These are phyloP conservation scores for Dothistroma pini DNA, from an alignment of 2,329 filamentous ascomycete species.

Conservation along the genomic window DNA sequence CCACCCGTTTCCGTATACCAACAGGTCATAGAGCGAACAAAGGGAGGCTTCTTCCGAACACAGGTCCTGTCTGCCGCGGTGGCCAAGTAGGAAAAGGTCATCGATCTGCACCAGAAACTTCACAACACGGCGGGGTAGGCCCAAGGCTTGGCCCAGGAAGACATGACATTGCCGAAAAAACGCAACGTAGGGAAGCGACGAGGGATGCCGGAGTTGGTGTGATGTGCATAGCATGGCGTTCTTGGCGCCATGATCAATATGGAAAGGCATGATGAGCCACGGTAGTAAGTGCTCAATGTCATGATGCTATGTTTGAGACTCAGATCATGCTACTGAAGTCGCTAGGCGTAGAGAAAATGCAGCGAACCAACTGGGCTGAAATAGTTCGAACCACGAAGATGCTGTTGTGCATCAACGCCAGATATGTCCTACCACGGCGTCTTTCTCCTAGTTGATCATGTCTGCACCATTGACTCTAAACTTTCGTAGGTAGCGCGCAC, in stretches of 20 bases:
- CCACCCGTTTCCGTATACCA: slow-evolving; percentile 98
- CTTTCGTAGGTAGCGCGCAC: no score
- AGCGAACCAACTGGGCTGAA: neutral
- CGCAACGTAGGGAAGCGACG: neutral
- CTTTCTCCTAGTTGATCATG: neutral
- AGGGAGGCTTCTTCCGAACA: slow-evolving; percentile 97
- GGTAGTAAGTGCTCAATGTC: neutral
- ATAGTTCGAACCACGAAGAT: neutral
- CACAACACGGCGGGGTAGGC: neutral
- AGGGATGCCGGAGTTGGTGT: slow-evolving; percentile 10
- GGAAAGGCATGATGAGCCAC: slow-evolving; percentile 2
- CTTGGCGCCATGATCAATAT: slow-evolving; percentile 15
- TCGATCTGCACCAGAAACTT: neutral
- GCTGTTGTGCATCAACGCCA: neutral
- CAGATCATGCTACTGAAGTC: neutral
- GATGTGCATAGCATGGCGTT: slow-evolving; percentile 27
- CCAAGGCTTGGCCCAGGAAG: neutral
- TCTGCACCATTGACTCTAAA: no score
- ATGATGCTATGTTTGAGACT: slow-evolving; percentile 4
- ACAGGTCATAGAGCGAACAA: slow-evolving; percentile 98
- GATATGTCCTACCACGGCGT: neutral
- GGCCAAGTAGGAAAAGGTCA: slow-evolving; percentile 38
- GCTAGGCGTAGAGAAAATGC: neutral
- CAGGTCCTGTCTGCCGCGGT: slow-evolving; percentile 73
- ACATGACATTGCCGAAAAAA: neutral